These are phyloP conservation scores for Raphidocelis subcapitata DNA, from an alignment of 139 green algal species.

Conservation along the genomic window DNA sequence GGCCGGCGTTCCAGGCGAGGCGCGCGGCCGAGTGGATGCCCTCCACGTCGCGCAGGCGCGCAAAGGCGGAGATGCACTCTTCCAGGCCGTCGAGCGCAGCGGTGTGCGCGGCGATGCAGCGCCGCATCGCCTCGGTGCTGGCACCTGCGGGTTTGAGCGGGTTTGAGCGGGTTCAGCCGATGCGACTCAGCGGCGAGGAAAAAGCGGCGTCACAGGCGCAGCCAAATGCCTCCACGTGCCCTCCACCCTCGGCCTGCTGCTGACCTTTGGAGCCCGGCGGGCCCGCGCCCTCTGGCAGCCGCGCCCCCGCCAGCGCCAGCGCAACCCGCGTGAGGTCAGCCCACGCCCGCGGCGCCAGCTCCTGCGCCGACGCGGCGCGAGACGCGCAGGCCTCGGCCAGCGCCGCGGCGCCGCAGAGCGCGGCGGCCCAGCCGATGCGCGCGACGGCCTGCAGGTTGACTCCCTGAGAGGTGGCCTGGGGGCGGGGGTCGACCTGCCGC, in stretches of 20 bases:
- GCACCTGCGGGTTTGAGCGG: background rate
- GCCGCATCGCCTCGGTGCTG: background rate
- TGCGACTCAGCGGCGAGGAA: background rate
- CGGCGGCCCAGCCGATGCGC: slow-evolving; percentile 52
- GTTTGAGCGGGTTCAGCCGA: slow-evolving; percentile 3
- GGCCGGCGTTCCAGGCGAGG: slow-evolving; percentile 57
- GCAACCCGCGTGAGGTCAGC: slow-evolving; percentile 41
- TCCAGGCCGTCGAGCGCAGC: slow-evolving; percentile 16
- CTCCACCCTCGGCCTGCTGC: too few species aligned
- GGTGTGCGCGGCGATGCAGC: background rate
- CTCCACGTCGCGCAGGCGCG: slow-evolving; percentile 43
- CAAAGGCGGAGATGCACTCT: slow-evolving; percentile 7
- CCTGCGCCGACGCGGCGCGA: slow-evolving; percentile 21
- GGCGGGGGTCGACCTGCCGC: slow-evolving; percentile 39
- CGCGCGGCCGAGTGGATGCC: slow-evolving; percentile 53
- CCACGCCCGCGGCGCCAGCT: slow-evolving; percentile 46
- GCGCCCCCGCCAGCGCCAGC: slow-evolving; percentile 24
- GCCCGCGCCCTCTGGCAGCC: background rate
- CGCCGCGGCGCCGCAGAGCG: slow-evolving; percentile 22
- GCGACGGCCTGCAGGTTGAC: slow-evolving; percentile 49
- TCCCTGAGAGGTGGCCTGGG: slow-evolving; percentile 36
- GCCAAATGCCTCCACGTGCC: too few species aligned
- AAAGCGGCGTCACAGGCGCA: background rate
- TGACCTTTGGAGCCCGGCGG: background rate
- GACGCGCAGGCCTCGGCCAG: slow-evolving; percentile 36